Evolutionary conservation across 148 eudicot species (phyloP).

Genomic region (Fallopia convolvulus): DNA sequence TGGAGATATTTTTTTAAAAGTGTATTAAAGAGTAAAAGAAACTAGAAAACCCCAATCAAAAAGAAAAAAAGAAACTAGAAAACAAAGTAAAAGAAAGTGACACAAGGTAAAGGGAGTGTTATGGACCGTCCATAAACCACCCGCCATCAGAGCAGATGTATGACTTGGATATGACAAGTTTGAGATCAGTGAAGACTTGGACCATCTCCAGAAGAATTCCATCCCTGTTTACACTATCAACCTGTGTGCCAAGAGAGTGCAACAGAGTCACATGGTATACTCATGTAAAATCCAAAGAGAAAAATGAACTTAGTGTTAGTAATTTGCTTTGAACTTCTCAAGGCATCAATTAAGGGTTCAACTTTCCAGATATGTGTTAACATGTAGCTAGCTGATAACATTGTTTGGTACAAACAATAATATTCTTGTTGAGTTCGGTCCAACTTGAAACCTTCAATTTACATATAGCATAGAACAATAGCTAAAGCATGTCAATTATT

Average conservation of each 20-base stretch:
- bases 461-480: no score
- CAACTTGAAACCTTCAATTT: not conserved
- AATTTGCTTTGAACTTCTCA: not conserved
- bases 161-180: slow-evolving; percentile 74
- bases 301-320: not conserved
- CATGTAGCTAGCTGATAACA: not conserved
- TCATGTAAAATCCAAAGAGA: not conserved
- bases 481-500: no score
- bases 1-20: not conserved
- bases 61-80: no score
- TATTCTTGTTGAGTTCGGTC: no score
- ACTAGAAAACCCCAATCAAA: no score
- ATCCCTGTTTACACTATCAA: slow-evolving; percentile 79
- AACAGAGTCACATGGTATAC: slow-evolving; percentile 2
- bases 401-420: not conserved
- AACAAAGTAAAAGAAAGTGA: not conserved
- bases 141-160: slow-evolving; percentile 87
- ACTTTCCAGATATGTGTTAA: no score
- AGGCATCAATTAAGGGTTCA: no score
- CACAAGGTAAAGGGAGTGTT: not conserved
- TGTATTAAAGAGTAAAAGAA: not conserved
- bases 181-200: slow-evolving; percentile 83
- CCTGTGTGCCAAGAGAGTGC: slow-evolving; percentile 35
- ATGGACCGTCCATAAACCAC: slow-evolving; percentile 96
- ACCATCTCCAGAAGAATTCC: slow-evolving; percentile 88